Base-by-base conservation (phyloP, 495 filamentous ascomycete species). In the Lasiosphaeria ovina region DNA sequence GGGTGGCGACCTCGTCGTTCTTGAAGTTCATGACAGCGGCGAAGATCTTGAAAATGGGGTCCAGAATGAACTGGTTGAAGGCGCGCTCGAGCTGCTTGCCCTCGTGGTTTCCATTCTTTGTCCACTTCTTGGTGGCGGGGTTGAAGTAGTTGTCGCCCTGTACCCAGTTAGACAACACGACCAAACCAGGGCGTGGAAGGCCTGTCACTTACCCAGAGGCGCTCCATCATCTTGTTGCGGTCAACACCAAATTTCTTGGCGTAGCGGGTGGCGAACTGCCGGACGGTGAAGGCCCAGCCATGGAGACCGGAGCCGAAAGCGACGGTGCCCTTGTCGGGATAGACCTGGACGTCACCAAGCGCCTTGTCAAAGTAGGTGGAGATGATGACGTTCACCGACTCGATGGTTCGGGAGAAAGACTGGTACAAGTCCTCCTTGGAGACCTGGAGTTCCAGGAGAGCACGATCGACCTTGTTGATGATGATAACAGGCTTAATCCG, bases 401-500 rank as follows among this genome's bases (percentile, higher is more conserved):
- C 94, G 66, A 99, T 90, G 73, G 94, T 97, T 87, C 94, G 89
- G 49, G 91, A 90, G 87, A 99, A 99, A 69, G 94, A 96, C 83
- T 98, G 95, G 87, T 96, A 99, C 61, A 99, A 83, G 73, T 99
- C 95, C 81, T 99, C 94, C 88, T 98, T 97, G 76, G 86, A 86
- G 72, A 97, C 85, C 81, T 99, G 94, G 62, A 99, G 87, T 81
- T 99, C 94, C 72, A 98, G 90, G 73, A 99, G 89, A 74, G 94
- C 91, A 83, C 94, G 94, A 77, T 99, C 94, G 75, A 99, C 94
- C 87, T 99, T 99, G 90, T 99, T 99, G 85, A 99, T 96, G 79
- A 96, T 89, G 72, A 93, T 84, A 73, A 99, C 95, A 67, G 94
- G 94, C 87, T 97, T 99, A 82, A 99, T 99, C 83, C 94, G 95